Conservation (phyloP, 129 eudicot species). For the Tanacetum coccineum region DNA sequence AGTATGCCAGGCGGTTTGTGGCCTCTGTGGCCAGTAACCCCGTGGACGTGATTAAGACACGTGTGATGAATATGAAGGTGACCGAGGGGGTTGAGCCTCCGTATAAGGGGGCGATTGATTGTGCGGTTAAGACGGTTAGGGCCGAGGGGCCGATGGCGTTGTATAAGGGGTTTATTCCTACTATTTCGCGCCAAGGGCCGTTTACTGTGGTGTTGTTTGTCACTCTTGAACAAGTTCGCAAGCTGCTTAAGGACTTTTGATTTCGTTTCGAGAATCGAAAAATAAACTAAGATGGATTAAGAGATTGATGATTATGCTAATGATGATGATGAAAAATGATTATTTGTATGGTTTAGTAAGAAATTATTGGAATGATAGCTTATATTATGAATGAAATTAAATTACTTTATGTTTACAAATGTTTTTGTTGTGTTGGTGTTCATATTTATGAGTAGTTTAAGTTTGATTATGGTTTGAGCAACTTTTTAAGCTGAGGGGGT, state of each 20-base stretch:
- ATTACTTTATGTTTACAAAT: background rate
- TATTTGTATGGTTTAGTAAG: background rate
- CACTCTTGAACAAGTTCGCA: conserved; percentile 70
- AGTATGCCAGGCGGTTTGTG: conserved; percentile 85
- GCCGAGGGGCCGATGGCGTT: conserved; percentile 74
- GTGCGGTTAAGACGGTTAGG: conserved; percentile 61
- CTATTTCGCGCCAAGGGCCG: conserved; percentile 79
- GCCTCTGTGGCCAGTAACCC: conserved; percentile 77
- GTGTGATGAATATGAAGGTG: conserved; percentile 83
- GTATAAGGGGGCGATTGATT: conserved; percentile 70
- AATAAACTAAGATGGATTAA: background rate
- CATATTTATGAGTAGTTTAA: no score
- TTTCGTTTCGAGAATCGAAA: background rate
- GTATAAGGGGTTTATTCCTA: conserved; percentile 73
- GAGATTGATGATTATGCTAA: background rate
- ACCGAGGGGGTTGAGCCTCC: conserved; percentile 55
- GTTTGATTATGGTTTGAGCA: background rate
- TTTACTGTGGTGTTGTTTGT: conserved; percentile 71
- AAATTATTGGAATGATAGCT: background rate
- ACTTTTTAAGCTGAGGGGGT: no score
- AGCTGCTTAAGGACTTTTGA: conserved; percentile 51
- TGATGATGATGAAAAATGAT: conserved; percentile 28
- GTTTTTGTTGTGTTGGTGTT: background rate
- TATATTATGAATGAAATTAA: background rate
- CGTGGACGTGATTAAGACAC: conserved; percentile 73